Percentiles rank a stretch among this genome's conserved stretches.
These are phyloP conservation scores for Rhizophagus sp. DNA, from an alignment of 192 early-diverging fungal species.

Conservation along the genomic window DNA sequence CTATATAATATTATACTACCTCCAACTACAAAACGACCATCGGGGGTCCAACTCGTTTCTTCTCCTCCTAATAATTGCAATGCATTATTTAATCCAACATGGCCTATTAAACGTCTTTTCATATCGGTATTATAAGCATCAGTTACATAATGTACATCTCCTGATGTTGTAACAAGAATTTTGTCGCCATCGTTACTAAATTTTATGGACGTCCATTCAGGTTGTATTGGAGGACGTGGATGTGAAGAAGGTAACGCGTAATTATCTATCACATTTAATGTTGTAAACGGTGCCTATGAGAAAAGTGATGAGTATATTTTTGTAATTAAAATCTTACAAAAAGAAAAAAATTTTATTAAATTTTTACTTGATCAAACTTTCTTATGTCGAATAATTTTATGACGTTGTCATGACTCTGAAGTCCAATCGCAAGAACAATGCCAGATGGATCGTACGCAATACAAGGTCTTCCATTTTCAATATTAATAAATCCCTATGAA, in stretches of 20 bases:
- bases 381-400: conserved; percentile 76
- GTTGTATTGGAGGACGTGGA: conserved; percentile 18
- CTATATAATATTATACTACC: conserved; percentile 40
- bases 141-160: conserved; percentile 59
- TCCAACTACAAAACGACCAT: conserved; percentile 69
- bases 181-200: conserved; percentile 78
- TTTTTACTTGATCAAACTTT: conserved; percentile 49
- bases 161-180: conserved; percentile 66
- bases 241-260: conserved; percentile 18
- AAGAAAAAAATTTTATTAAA: not conserved
- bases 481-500: conserved; percentile 40
- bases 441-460: conserved; percentile 82
- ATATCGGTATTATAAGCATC: conserved; percentile 65
- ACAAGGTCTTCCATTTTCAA: conserved; percentile 43
- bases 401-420: conserved; percentile 38
- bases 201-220: conserved; percentile 61
- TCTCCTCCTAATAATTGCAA: conserved; percentile 45
- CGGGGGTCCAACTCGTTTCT: conserved; percentile 67
- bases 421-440: conserved; percentile 70
- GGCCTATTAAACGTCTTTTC: conserved; percentile 45
- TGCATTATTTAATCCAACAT: conserved; percentile 37
- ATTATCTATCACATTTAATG: conserved; percentile 36
- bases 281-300: conserved; percentile 50
- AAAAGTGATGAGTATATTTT: not conserved
- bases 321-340: not conserved